Evolutionary conservation across 1,139 yeast species (phyloP), one percentile per base, ranked within the genome.

Genomic region (Lodderomyces oxycetoniae): DNA sequence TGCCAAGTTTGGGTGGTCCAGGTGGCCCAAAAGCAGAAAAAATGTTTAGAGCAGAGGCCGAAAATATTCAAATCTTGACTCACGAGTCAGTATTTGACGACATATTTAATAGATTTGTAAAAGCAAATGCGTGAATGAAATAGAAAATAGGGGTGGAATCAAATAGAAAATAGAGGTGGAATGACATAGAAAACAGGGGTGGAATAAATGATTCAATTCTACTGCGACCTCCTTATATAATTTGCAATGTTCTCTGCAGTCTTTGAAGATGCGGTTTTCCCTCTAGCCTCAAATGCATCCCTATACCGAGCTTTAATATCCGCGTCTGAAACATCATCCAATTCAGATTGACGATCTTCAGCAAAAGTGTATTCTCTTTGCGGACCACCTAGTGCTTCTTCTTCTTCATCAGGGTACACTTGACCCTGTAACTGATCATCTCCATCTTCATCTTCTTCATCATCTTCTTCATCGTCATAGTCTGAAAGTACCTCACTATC

Each of bases 301-400:
- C 81, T 84, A 52, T 85, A 86, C 36, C 87, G 69, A 13, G 74
- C 68, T 52, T 84, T 88, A 33, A 85, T 59, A 24, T 73, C 79
- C 5, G 73, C 74, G 30, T 74, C 74, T 1, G 61, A 53, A 4
- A 48, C 47, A 9, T 62, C 74, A 35, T 66, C 68, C 8, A 82
- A 53, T 50, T 83, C 93, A 9, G 82, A 78, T 28, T 56, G 61
- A 49, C 86, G 66, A 49, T 81, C 88, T 35, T 78, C 87, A 3
- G 87, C 79, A 61, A 81, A 84, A 1, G 87, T 78, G 50, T 85
- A 84, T 52, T 81, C 88, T 49, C 91, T 67, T 45, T 72, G 71
- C 1, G 74, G 68, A 9, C 6, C 11, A 11, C 29, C 34, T 20
- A 31, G 15, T 8, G n/a, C 33, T 17, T 31, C 34, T 36, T 66